These are phyloP conservation scores for Vitis rotundifolia DNA, from an alignment of 164 flowering plant genomes.

Conservation along the genomic window DNA sequence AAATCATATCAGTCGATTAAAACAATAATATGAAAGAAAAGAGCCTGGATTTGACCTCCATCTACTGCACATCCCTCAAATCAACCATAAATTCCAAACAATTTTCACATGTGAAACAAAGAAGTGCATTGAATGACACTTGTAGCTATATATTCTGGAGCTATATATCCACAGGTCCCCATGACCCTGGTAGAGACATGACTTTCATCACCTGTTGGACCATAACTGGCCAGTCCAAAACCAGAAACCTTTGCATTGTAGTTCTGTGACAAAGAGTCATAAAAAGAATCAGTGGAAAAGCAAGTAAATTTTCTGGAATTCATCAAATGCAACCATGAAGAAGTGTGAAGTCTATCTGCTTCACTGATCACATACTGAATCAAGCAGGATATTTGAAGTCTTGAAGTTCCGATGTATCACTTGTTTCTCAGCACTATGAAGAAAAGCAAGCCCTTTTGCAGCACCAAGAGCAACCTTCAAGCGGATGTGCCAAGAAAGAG, in stretches of 20 bases:
- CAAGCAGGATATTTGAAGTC: conserved; percentile 8
- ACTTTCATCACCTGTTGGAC: conserved; percentile 2
- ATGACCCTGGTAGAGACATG: conserved; percentile 9
- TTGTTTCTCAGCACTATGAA: conserved; percentile 8
- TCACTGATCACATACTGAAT: conserved; percentile 2
- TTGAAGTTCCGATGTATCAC: conserved; percentile 14
- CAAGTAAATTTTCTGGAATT: not conserved
- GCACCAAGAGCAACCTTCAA: conserved; percentile 15
- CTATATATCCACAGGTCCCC: conserved; percentile 6
- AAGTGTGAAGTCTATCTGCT: no score
- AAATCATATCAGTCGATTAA: no score
- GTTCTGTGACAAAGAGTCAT: not conserved
- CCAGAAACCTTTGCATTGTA: conserved; percentile 15
- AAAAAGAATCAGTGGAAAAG: no score
- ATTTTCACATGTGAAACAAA: no score
- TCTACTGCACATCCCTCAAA: no score
- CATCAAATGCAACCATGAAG: not conserved
- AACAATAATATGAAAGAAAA: no score
- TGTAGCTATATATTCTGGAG: conserved; percentile 15
- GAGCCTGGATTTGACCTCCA: no score
- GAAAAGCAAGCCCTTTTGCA: conserved; percentile 13
- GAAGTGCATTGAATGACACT: not conserved
- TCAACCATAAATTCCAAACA: no score
- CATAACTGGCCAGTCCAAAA: conserved; percentile 10
- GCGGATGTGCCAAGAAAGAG: not conserved